Evolutionary conservation across 148 eudicot genomes (phyloP).

Genomic region (Cornus florida): DNA sequence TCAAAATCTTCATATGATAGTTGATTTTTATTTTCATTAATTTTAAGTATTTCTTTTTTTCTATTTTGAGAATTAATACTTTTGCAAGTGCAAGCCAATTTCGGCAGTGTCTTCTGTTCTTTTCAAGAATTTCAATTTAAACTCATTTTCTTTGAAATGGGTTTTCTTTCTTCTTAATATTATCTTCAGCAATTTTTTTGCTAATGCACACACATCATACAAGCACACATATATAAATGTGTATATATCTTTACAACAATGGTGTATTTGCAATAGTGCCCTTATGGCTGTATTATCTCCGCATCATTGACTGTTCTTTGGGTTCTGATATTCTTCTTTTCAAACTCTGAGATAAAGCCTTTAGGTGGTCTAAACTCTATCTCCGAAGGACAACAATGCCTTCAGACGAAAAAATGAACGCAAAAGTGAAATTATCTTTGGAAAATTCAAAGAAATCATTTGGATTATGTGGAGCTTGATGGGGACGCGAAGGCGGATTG

Average conservation of each 20-base stretch:
- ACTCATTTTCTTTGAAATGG: neutral
- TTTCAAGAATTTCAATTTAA: too few species aligned
- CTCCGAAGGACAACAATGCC: too few species aligned
- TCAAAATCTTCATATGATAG: too few species aligned
- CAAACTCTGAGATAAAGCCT: conserved; percentile 60
- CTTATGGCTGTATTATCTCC: conserved; percentile 17
- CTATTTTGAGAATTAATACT: conserved; percentile 14
- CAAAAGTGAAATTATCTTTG: too few species aligned
- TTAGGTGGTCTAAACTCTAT: conserved; percentile 30
- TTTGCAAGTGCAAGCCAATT: conserved; percentile 26
- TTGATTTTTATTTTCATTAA: too few species aligned
- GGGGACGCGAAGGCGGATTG: too few species aligned
- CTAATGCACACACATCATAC: too few species aligned
- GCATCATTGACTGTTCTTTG: conserved; percentile 17
- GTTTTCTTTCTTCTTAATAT: neutral
- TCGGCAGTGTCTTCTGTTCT: conserved; percentile 4
- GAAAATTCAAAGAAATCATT: too few species aligned
- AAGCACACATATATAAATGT: too few species aligned
- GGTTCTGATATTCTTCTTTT: conserved; percentile 49
- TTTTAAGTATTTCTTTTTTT: neutral
- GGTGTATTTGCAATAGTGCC: conserved; percentile 13
- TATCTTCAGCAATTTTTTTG: neutral
- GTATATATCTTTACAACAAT: neutral
- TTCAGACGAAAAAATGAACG: too few species aligned
- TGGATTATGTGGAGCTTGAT: too few species aligned